phyloP scores from a whole-genome alignment of 164 flowering plant species.

The Houttuynia cordata region DNA sequence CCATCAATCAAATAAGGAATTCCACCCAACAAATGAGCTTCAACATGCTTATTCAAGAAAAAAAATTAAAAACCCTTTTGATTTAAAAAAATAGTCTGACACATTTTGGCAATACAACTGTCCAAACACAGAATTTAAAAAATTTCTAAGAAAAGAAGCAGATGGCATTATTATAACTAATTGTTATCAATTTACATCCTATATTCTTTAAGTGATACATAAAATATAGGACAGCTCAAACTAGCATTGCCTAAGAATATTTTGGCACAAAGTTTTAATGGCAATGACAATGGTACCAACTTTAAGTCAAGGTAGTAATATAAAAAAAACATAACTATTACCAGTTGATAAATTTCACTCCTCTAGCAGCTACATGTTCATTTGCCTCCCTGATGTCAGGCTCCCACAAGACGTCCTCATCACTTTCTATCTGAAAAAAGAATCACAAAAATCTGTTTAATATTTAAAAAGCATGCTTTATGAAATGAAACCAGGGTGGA shows the following conservation, averaged over 20 bases:
- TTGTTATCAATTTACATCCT: too few species aligned
- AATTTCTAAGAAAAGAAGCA: neutral
- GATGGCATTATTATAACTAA: too few species aligned
- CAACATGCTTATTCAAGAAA: too few species aligned
- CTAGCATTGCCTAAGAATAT: too few species aligned
- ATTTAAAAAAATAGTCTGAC: too few species aligned
- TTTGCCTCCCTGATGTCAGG: conserved; percentile 60
- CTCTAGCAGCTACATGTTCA: conserved; percentile 79
- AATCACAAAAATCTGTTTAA: neutral
- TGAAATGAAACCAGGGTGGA: neutral
- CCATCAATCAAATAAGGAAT: too few species aligned
- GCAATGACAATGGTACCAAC: neutral
- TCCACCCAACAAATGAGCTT: too few species aligned
- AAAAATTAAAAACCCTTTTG: too few species aligned
- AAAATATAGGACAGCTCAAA: too few species aligned
- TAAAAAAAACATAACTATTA: conserved; percentile 6
- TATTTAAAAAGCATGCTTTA: neutral
- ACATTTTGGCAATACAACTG: neutral
- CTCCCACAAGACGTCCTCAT: conserved; percentile 72
- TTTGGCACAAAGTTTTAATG: neutral
- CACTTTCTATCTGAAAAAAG: conserved; percentile 55
- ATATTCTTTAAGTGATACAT: too few species aligned
- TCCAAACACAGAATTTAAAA: neutral
- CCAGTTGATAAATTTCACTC: conserved; percentile 74
- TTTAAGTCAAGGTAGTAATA: neutral